Percentiles rank a stretch among this genome's conserved stretches.
phyloP scores from a whole-genome alignment of 805 yeast genomes.

The Clavispora asparagi region DNA sequence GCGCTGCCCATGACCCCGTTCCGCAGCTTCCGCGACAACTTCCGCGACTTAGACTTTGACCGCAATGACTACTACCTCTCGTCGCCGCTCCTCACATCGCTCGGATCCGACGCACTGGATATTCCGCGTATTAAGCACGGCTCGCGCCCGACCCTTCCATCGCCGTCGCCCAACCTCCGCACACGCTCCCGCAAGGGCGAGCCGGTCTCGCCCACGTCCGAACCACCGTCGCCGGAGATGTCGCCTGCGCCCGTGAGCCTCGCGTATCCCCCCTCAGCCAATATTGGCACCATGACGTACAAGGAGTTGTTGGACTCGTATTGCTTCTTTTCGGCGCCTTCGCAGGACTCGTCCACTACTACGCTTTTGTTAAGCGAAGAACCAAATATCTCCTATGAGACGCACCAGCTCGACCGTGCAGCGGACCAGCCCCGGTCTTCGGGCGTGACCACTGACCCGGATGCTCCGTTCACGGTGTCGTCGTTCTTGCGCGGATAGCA shows the following conservation, averaged over 20 bases:
- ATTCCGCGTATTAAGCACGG: background rate
- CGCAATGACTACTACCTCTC: conserved; percentile 31
- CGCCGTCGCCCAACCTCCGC: background rate
- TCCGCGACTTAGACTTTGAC: conserved; percentile 21
- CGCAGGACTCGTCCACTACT: conserved; percentile 14
- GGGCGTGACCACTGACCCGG: background rate
- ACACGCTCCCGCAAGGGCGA: background rate
- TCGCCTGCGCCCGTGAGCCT: background rate
- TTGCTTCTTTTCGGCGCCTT: conserved; percentile 46
- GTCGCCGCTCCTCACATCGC: conserved; percentile 31
- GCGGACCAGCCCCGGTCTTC: background rate
- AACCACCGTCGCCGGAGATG: background rate
- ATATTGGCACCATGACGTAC: conserved; percentile 46
- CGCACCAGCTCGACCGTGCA: background rate
- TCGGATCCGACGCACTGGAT: conserved; percentile 6
- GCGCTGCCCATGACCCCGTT: background rate
- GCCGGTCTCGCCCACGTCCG: background rate
- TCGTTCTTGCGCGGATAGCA: conserved; percentile 1
- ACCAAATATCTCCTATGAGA: conserved; percentile 1
- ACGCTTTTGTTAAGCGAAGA: conserved; percentile 15
- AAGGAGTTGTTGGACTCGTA: conserved; percentile 53
- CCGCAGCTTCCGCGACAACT: background rate
- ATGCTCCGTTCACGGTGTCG: conserved; percentile 1
- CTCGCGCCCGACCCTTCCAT: background rate
- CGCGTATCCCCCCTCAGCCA: too few species aligned